phyloP scores from a whole-genome alignment of 139 green algal genomes.

The Volvox reticuliferus region DNA sequence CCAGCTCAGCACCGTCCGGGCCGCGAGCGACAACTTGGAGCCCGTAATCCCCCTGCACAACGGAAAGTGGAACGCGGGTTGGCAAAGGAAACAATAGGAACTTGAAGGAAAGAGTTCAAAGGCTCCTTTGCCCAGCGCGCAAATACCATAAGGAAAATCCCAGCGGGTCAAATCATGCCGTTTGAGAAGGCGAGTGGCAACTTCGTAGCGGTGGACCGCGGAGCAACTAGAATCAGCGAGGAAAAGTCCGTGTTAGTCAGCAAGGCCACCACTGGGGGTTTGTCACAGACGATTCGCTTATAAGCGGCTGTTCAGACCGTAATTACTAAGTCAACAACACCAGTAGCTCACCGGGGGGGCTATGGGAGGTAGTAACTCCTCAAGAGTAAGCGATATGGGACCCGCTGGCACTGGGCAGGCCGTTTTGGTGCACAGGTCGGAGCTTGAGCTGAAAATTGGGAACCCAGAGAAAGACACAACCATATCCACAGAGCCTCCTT shows the following conservation, averaged over 20 bases:
- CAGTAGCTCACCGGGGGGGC: constrained; percentile 60
- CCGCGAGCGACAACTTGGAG: constrained; percentile 54
- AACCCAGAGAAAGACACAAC: constrained; percentile 58
- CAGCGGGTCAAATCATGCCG: too few species aligned
- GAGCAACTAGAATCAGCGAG: not conserved
- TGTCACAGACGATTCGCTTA: not conserved
- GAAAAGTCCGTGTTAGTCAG: not conserved
- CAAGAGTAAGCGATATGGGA: constrained; percentile 49
- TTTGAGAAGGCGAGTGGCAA: not conserved
- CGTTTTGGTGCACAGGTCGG: constrained; percentile 70
- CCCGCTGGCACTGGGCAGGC: constrained; percentile 59
- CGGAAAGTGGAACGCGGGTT: not conserved
- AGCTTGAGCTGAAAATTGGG: constrained; percentile 53
- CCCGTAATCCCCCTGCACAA: constrained; percentile 64
- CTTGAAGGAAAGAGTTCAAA: not conserved
- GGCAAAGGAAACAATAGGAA: not conserved
- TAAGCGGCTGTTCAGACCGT: not conserved
- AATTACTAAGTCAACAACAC: not conserved
- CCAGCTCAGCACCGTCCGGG: constrained; percentile 49
- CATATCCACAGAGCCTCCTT: constrained; percentile 59
- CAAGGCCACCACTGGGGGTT: not conserved
- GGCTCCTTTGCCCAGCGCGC: not conserved
- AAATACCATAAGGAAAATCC: not conserved
- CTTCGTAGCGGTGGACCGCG: not conserved
- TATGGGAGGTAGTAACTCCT: constrained; percentile 67